Conservation (phyloP, 208 protist genomes). For the Trypanosoma grayi region DNA sequence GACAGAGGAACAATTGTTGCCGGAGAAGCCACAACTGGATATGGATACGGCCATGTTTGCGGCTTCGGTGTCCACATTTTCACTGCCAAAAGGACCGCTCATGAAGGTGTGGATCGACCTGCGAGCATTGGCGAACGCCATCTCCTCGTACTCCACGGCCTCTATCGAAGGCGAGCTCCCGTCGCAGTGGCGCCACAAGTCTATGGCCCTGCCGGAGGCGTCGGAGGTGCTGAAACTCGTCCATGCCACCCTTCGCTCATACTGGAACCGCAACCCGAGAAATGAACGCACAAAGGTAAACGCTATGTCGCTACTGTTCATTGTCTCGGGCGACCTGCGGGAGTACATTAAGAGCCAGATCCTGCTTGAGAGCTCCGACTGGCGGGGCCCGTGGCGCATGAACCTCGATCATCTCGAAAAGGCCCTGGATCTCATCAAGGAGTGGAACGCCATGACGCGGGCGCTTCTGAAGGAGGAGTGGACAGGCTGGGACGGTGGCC, state of each 20-base stretch:
- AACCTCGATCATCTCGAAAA: slow-evolving; percentile 43
- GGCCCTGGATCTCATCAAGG: slow-evolving; percentile 54
- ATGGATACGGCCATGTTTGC: slow-evolving; percentile 46
- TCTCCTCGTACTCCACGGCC: slow-evolving; percentile 52
- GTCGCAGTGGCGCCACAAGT: slow-evolving; percentile 74
- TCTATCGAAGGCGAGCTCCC: slow-evolving; percentile 78
- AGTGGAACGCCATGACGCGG: slow-evolving; percentile 60
- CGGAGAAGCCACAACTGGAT: not conserved
- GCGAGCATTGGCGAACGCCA: slow-evolving; percentile 60
- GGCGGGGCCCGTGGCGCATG: slow-evolving; percentile 81
- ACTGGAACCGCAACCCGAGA: slow-evolving; percentile 62
- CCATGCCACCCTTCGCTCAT: slow-evolving; percentile 45
- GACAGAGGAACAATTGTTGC: slow-evolving; percentile 28
- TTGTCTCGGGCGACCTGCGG: slow-evolving; percentile 80
- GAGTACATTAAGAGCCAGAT: slow-evolving; percentile 82
- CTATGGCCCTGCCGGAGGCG: slow-evolving; percentile 71
- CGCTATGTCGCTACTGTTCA: slow-evolving; percentile 74
- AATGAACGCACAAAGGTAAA: slow-evolving; percentile 72
- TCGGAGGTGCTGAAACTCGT: slow-evolving; percentile 73
- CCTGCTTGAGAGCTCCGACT: slow-evolving; percentile 65
- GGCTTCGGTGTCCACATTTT: slow-evolving; percentile 32
- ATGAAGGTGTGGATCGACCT: slow-evolving; percentile 82
- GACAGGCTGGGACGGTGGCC: slow-evolving; percentile 71
- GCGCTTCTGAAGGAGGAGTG: slow-evolving; percentile 58
- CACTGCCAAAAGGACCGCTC: slow-evolving; percentile 39